Percentiles rank a stretch among this genome's conserved stretches.
These are phyloP conservation scores for Sporothrix curviconia DNA, from an alignment of 2,329 filamentous ascomycete genomes.

Conservation along the genomic window DNA sequence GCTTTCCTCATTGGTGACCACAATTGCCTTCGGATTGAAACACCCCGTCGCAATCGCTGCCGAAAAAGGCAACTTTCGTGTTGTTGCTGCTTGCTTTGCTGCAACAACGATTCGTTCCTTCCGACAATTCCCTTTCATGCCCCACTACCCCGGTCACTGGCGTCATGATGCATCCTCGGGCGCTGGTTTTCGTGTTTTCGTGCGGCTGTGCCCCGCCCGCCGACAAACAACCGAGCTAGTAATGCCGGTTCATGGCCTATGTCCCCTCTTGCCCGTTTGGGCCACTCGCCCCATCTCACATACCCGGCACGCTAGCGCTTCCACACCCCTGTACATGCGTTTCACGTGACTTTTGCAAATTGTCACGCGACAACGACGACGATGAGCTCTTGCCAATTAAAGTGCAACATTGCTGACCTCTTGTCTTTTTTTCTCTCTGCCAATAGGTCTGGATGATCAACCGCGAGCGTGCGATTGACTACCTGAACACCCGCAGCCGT, in stretches of 20 bases:
- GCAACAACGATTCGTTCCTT: constrained; percentile 10
- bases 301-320: too few species aligned
- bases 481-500: constrained; percentile 96
- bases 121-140: constrained; percentile 16
- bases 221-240: constrained; percentile 18
- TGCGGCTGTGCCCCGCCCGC: constrained; percentile 10
- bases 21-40: constrained; percentile 1
- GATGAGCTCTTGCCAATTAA: background rate
- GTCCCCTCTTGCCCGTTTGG: background rate
- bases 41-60: constrained; percentile 5
- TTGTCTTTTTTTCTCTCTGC: constrained; percentile 8
- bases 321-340: constrained; percentile 3
- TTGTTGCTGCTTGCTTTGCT: background rate
- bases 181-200: constrained; percentile 5
- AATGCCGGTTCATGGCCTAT: background rate
- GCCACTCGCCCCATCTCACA: background rate
- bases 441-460: constrained; percentile 99
- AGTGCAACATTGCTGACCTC: constrained; percentile 5
- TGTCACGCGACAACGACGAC: constrained; percentile 9
- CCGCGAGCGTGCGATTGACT: constrained; percentile 96
- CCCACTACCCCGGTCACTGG: constrained; percentile 14
- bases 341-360: constrained; percentile 6
- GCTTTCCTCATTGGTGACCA: background rate
- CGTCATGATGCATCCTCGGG: constrained; percentile 15
- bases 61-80: constrained; percentile 4